A percentile compares a stretch with the other conserved stretches of the same genome.
Conservation (phyloP, 371 early-diverging fungal species). For the Chytridium lagenaria region DNA sequence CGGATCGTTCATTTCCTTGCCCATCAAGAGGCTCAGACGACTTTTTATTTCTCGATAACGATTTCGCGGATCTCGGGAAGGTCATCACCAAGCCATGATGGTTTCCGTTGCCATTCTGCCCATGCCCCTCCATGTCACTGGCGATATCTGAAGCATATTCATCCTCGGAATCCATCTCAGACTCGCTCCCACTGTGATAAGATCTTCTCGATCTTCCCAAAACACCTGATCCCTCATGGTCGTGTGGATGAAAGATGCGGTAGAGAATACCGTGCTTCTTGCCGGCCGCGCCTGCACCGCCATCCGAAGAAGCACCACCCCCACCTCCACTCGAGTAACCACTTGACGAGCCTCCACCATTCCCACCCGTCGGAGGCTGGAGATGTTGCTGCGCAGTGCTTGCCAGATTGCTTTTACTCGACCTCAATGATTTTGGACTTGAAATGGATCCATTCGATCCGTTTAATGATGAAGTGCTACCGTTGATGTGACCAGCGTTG, state of each 20-base stretch:
- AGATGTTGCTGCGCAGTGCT: not conserved
- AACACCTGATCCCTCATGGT: slow-evolving; percentile 18
- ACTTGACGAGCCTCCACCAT: not conserved
- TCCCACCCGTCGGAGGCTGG: not conserved
- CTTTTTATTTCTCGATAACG: not conserved
- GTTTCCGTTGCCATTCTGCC: not conserved
- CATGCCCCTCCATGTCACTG: slow-evolving; percentile 20
- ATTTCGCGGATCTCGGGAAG: not conserved
- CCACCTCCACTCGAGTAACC: slow-evolving; percentile 13
- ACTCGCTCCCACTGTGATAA: slow-evolving; percentile 39
- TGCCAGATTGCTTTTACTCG: not conserved
- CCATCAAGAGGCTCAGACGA: not conserved
- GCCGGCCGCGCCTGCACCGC: slow-evolving; percentile 1
- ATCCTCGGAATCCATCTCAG: slow-evolving; percentile 36
- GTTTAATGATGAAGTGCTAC: not conserved
- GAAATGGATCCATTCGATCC: slow-evolving; percentile 5
- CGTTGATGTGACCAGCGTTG: too few species aligned
- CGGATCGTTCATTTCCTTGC: not conserved
- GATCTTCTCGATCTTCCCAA: slow-evolving; percentile 36
- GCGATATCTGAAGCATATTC: slow-evolving; percentile 23
- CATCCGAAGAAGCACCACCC: slow-evolving; percentile 1
- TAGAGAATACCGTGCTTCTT: slow-evolving; percentile 41
- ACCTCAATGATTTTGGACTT: not conserved
- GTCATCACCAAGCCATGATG: slow-evolving; percentile 2
- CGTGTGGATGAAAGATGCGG: slow-evolving; percentile 44